Evolutionary conservation across 495 filamentous ascomycete genomes (phyloP).

Genomic region (Trichoderma orchidacearum): DNA sequence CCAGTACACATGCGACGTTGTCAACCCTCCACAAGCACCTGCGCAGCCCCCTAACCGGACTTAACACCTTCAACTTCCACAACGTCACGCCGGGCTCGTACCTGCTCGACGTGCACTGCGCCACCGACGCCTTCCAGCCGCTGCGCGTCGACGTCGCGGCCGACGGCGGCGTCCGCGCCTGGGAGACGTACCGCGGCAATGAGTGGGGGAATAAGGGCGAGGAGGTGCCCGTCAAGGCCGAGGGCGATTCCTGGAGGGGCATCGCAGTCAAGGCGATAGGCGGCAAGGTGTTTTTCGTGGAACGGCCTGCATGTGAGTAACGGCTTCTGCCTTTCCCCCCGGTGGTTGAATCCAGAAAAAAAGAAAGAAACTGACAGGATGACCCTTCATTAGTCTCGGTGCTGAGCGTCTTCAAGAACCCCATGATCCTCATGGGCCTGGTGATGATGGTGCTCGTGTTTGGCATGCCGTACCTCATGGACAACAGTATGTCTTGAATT

Average conservation of each 20-base stretch:
- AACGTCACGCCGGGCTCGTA: slow-evolving; percentile 58
- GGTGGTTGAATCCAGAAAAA: too few relatives aligned
- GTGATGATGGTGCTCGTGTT: slow-evolving; percentile 69
- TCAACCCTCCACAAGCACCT: slow-evolving; percentile 32
- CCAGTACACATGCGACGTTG: slow-evolving; percentile 64
- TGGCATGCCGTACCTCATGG: slow-evolving; percentile 85
- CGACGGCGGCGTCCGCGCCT: slow-evolving; percentile 43
- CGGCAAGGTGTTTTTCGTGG: slow-evolving; percentile 57
- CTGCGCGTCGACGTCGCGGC: slow-evolving; percentile 60
- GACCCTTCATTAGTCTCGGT: slow-evolving; percentile 23
- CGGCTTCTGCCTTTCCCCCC: background rate
- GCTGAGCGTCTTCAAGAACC: slow-evolving; percentile 70
- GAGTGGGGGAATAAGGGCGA: slow-evolving; percentile 74
- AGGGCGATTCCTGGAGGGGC: slow-evolving; percentile 8
- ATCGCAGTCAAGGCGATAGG: slow-evolving; percentile 49
- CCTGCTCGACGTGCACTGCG: slow-evolving; percentile 62
- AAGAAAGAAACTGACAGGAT: too few relatives aligned
- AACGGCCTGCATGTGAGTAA: slow-evolving; percentile 62
- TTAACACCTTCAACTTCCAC: slow-evolving; percentile 59
- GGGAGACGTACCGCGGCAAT: slow-evolving; percentile 81
- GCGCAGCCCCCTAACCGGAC: slow-evolving; percentile 45
- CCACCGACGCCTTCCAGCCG: slow-evolving; percentile 59
- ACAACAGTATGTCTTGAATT: slow-evolving; percentile 63
- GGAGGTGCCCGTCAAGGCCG: slow-evolving; percentile 26
- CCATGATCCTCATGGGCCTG: slow-evolving; percentile 85